Evolutionary conservation across 352 stramenopile genomes (phyloP).

Genomic region (Globisporangium megalacanthum): DNA sequence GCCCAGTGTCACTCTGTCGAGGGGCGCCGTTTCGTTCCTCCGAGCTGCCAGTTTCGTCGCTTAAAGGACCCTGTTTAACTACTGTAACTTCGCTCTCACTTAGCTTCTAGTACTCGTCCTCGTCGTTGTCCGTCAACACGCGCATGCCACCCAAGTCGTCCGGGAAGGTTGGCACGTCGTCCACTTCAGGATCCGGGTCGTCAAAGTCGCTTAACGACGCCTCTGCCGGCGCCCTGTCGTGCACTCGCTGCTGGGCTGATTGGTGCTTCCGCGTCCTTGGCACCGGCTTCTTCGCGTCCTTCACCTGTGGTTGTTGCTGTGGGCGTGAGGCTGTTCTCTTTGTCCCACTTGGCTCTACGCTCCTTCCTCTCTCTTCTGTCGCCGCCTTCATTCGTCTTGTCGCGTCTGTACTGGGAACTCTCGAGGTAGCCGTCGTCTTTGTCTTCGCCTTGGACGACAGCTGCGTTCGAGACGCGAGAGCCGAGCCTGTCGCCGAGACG

Average conservation of each 20-base stretch:
- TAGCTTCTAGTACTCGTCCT: constrained; percentile 10
- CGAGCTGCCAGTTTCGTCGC: too few species aligned
- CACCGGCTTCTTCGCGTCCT: background rate
- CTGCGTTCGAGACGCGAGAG: constrained; percentile 1
- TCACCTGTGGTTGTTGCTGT: background rate
- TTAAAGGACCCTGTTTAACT: too few species aligned
- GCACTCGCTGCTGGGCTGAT: background rate
- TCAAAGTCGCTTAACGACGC: constrained; percentile 46
- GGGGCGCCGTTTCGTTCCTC: too few species aligned
- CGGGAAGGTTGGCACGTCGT: constrained; percentile 37
- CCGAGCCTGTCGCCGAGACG: background rate
- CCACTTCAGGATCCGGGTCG: constrained; percentile 51
- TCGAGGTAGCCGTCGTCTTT: background rate
- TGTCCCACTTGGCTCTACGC: background rate
- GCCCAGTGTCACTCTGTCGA: too few species aligned
- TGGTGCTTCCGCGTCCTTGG: background rate
- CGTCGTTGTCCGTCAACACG: background rate
- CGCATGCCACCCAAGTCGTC: constrained; percentile 34
- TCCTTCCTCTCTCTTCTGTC: background rate
- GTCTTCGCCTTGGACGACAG: background rate
- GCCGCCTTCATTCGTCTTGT: background rate
- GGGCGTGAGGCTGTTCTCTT: background rate
- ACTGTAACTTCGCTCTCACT: background rate
- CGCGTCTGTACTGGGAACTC: background rate
- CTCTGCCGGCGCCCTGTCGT: background rate